Percentiles rank a stretch among this genome's conserved stretches.
These are phyloP conservation scores for Globisporangium camurandrum DNA, from an alignment of 352 stramenopile genomes.

Conservation along the genomic window DNA sequence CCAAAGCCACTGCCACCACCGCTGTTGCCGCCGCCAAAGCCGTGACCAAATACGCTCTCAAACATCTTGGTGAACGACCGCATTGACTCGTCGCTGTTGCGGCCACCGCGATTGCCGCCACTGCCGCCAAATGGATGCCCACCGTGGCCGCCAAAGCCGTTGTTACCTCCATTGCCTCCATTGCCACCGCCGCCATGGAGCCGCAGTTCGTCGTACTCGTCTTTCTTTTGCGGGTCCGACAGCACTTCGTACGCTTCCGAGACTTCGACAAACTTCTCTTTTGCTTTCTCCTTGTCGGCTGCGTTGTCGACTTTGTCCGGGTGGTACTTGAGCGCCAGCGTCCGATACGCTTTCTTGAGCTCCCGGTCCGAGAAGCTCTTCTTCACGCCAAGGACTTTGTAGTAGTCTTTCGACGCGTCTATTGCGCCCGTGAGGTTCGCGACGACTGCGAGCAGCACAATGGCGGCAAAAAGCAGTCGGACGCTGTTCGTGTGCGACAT, in stretches of 20 bases:
- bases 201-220: constrained; percentile 86
- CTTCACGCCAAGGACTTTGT: constrained; percentile 70
- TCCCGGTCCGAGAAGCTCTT: constrained; percentile 68
- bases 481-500: constrained; percentile 6
- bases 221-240: constrained; percentile 81
- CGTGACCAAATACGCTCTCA: constrained; percentile 77
- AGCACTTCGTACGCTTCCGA: constrained; percentile 91
- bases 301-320: constrained; percentile 83
- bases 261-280: constrained; percentile 90
- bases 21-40: constrained; percentile 24
- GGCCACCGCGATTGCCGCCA: constrained; percentile 14
- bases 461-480: background rate
- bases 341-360: constrained; percentile 84
- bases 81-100: constrained; percentile 51
- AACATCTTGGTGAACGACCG: constrained; percentile 85
- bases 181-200: constrained; percentile 18
- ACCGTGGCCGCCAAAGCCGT: constrained; percentile 20
- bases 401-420: constrained; percentile 74
- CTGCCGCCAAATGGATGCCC: constrained; percentile 7
- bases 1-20: constrained; percentile 20
- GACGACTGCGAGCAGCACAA: constrained; percentile 17
- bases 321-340: constrained; percentile 86
- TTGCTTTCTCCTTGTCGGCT: constrained; percentile 76
- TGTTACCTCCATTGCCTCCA: constrained; percentile 4
- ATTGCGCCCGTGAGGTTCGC: constrained; percentile 27